Base-by-base conservation (phyloP, 306 rosid species). In the Lathyrus aphaca region DNA sequence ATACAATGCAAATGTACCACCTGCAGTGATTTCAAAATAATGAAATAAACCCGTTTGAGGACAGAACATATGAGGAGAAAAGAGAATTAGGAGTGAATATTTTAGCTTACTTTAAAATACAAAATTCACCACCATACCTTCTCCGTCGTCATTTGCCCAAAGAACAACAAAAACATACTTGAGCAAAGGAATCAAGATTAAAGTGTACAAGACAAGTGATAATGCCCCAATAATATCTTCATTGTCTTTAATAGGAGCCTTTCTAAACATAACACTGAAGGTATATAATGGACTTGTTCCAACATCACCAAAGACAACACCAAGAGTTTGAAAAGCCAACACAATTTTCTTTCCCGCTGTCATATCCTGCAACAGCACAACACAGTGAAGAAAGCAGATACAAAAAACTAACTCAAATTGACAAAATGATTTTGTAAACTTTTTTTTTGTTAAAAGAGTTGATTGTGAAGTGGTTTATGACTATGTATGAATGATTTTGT, bases 221-320 rank as follows among this genome's bases (percentile, higher is more conserved):
- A 91, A 56, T 46, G 97, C 99, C 57, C 99, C 99, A 58, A 95
- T 74, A 84, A 95, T 83, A 73, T 95, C 99, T 84, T 91, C 99
- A 57, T 85, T 59, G 46, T 68, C 97, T 45, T 87, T 77, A 42
- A 95, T 89, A 66, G 99, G 97, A 16, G 95, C 95, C 79, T 95
- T 95, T 73, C 84, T 87, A 75, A 95, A 95, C 95, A 95, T 91
- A 66, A 95, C 99, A 64, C 91, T 82, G 79, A 95, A 91, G 23
- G 99, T 89, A 78, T 95, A 95, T 75, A 95, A 77, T 35, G 99
- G 99, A 74, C 99, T 91, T 7, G 99, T 95, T 67, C 97, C 99
- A 84, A 95, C 99, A 80, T 95, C 99, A 67, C 99, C 99, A 83
- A 95, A 95, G 63, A 95, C 97, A 75, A 95, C 91, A 75, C 99